A percentile compares a stretch with the other conserved stretches of the same genome.
Conservation (phyloP, 768 basidiomycete genomes). For the Pulveroboletus sp. region DNA sequence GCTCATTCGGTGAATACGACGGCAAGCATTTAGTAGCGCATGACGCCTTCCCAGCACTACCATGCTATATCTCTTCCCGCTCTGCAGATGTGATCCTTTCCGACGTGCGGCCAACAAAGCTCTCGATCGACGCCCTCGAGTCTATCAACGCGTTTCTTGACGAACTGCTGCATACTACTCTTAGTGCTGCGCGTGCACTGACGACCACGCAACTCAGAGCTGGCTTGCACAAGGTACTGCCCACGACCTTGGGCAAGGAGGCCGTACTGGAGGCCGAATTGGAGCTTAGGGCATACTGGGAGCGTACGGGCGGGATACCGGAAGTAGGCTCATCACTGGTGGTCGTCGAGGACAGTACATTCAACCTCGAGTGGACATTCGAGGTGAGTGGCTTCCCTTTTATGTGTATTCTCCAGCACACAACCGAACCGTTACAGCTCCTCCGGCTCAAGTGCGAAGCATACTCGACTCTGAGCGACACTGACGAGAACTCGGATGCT, state of each 20-base stretch:
- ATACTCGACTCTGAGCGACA: constrained; percentile 81
- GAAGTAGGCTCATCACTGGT: constrained; percentile 26
- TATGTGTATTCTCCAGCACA: background rate
- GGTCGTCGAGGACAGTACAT: constrained; percentile 51
- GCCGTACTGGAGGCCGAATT: constrained; percentile 91
- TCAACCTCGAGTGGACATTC: constrained; percentile 72
- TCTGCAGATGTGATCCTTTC: constrained; percentile 92
- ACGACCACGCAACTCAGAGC: constrained; percentile 71
- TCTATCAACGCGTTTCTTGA: constrained; percentile 81
- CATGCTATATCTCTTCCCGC: constrained; percentile 75
- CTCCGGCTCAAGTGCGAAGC: constrained; percentile 85
- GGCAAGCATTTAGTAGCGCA: constrained; percentile 10
- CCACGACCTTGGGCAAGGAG: constrained; percentile 85
- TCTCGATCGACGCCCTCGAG: constrained; percentile 73
- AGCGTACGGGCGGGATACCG: constrained; percentile 51
- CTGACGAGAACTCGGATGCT: constrained; percentile 68
- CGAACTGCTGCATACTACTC: constrained; percentile 75
- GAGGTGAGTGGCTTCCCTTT: constrained; percentile 46
- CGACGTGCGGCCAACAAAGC: constrained; percentile 88
- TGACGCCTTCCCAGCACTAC: constrained; percentile 37
- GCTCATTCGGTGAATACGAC: constrained; percentile 39
- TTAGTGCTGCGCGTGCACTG: constrained; percentile 64
- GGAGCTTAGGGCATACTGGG: constrained; percentile 88
- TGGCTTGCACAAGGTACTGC: constrained; percentile 67
- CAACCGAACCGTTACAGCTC: constrained; percentile 41